Evolutionary conservation across 208 protist genomes (phyloP).

Genomic region (Kentomonas sorsogonicus): DNA sequence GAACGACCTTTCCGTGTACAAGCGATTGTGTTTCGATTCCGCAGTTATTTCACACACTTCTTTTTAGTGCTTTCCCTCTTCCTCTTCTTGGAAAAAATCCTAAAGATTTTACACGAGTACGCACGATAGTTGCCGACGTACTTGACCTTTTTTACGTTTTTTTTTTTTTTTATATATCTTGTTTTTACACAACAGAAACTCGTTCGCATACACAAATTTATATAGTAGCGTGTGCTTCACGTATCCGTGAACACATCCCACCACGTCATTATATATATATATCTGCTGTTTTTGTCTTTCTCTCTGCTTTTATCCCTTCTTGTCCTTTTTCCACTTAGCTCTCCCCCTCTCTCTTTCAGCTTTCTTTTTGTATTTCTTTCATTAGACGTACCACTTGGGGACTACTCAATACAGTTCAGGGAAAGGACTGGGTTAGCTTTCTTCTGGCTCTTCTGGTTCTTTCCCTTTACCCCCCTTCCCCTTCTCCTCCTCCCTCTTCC

Average conservation of each 20-base stretch:
- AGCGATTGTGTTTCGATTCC: no score
- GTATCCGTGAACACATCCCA: no score
- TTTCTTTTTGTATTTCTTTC: not conserved
- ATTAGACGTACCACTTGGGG: not conserved
- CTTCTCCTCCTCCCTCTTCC: not conserved
- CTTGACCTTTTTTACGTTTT: not conserved
- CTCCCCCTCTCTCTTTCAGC: not conserved
- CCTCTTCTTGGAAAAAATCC: not conserved
- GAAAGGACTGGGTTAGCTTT: not conserved
- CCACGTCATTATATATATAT: no score
- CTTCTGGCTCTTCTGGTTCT: not conserved
- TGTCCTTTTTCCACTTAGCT: not conserved
- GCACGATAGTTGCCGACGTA: not conserved
- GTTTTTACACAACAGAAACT: no score
- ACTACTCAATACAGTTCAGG: not conserved
- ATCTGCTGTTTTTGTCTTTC: no score
- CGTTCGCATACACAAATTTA: no score
- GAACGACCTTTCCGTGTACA: no score
- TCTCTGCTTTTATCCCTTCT: not conserved
- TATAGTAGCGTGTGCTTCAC: no score
- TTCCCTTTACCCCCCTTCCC: constrained; percentile 1
- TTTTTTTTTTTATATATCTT: no score
- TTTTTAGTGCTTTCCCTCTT: not conserved
- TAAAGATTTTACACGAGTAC: not conserved
- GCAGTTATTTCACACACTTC: no score